Evolutionary conservation across 2,329 filamentous ascomycete genomes (phyloP).

Genomic region (Emmonsiellopsis sp.): DNA sequence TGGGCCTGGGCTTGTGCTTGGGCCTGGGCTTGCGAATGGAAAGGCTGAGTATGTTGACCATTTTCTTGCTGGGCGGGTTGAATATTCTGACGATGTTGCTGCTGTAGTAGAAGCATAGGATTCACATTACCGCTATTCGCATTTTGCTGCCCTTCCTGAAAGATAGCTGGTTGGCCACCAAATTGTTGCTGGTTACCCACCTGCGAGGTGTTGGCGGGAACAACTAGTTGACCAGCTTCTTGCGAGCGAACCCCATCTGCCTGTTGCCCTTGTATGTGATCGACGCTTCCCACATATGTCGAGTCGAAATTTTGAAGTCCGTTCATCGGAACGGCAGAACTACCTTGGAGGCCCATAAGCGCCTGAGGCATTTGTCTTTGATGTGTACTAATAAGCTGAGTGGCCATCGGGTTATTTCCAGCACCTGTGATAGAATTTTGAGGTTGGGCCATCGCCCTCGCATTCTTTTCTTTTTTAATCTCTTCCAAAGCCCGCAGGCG

Average conservation of each 20-base stretch:
- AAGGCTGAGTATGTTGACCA: conserved; percentile 29
- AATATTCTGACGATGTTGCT: conserved; percentile 31
- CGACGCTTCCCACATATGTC: conserved; percentile 38
- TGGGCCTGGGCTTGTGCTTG: conserved; percentile 16
- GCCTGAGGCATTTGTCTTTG: conserved; percentile 35
- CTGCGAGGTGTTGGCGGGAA: conserved; percentile 51
- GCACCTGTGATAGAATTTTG: conserved; percentile 22
- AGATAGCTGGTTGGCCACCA: conserved; percentile 27
- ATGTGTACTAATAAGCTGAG: conserved; percentile 27
- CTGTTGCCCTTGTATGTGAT: conserved; percentile 52
- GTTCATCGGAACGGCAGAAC: conserved; percentile 26
- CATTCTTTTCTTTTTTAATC: conserved; percentile 27
- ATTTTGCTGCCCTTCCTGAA: conserved; percentile 28
- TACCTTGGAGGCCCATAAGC: conserved; percentile 32
- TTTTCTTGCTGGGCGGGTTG: conserved; percentile 37
- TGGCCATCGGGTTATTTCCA: conserved; percentile 23
- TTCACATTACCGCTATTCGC: conserved; percentile 30
- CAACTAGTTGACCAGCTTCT: conserved; percentile 54
- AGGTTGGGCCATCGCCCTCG: conserved; percentile 21
- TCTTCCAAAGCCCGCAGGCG: conserved; percentile 39
- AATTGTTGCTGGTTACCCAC: conserved; percentile 34
- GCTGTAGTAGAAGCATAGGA: conserved; percentile 32
- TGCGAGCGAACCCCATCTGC: conserved; percentile 53
- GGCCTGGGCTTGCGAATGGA: conserved; percentile 31
- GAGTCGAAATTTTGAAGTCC: conserved; percentile 23